Conservation (phyloP, 495 filamentous ascomycete species). For the Lophiotrema nucula region DNA sequence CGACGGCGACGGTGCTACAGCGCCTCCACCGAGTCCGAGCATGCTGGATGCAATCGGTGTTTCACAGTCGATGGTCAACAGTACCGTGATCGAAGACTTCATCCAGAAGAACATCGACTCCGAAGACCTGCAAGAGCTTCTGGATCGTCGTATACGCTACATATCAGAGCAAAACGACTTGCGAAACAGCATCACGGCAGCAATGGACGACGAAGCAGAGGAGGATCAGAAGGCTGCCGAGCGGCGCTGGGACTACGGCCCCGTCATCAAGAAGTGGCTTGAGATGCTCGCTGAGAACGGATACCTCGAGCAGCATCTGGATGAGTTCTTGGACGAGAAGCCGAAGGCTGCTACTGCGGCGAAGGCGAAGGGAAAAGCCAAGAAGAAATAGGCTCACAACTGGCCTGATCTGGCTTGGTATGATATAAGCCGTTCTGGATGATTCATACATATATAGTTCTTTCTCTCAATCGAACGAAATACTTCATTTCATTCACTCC, state of each 20-base stretch:
- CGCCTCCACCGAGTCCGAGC: background rate
- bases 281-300: conserved; percentile 36
- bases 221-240: conserved; percentile 36
- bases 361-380: background rate
- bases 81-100: background rate
- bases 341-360: no score
- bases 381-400: no score
- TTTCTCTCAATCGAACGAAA: no score
- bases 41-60: conserved; percentile 10
- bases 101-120: conserved; percentile 6
- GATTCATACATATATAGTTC: no score
- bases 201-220: conserved; percentile 17
- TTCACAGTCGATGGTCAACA: background rate
- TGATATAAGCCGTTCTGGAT: no score
- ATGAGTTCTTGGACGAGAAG: background rate
- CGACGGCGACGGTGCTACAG: background rate
- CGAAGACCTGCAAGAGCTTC: conserved; percentile 38
- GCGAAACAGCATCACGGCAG: conserved; percentile 18
- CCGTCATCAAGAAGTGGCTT: conserved; percentile 34
- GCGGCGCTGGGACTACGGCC: conserved; percentile 38
- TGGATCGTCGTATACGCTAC: conserved; percentile 21
- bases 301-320: conserved; percentile 22
- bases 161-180: conserved; percentile 22
- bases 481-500: no score
- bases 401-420: no score